These are phyloP conservation scores for Trametes pubescens DNA, from an alignment of 1,284 basidiomycete genomes.

Conservation along the genomic window DNA sequence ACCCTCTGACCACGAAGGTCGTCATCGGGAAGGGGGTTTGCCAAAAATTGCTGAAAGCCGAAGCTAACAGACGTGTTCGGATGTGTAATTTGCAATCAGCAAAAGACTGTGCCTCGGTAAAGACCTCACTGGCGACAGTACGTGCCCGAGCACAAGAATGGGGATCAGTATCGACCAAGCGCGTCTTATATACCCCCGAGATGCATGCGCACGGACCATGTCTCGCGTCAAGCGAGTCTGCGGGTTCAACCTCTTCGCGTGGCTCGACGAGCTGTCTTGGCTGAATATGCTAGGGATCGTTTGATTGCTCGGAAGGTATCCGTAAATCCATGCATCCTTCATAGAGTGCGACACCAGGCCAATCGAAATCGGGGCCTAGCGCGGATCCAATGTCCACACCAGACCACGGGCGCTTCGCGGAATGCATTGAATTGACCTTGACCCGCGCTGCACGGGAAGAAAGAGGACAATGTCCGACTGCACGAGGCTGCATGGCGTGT, in stretches of 20 bases:
- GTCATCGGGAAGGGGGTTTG: conserved; percentile 35
- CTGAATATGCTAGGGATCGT: not conserved
- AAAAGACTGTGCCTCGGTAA: conserved; percentile 85
- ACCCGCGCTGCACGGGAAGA: not conserved
- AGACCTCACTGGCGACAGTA: conserved; percentile 89
- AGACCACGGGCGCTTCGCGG: not conserved
- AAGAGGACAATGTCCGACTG: not conserved
- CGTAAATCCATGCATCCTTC: too few species aligned
- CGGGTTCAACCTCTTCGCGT: conserved; percentile 15
- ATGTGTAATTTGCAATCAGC: conserved; percentile 88
- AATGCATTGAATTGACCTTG: too few species aligned
- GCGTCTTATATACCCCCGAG: conserved; percentile 28
- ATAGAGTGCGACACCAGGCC: not conserved
- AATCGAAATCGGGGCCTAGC: not conserved
- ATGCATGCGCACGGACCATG: conserved; percentile 32
- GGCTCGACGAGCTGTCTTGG: not conserved
- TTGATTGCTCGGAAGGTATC: not conserved
- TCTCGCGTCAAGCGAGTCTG: conserved; percentile 1
- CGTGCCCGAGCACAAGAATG: conserved; percentile 93
- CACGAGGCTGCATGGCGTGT: conserved; percentile 5
- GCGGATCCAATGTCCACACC: not conserved
- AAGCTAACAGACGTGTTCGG: conserved; percentile 49
- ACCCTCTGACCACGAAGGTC: conserved; percentile 30
- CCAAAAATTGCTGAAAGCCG: conserved; percentile 49
- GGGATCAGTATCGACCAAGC: conserved; percentile 13